Conservation (phyloP, 371 early-diverging fungal genomes). For the Mortierella sp. region DNA sequence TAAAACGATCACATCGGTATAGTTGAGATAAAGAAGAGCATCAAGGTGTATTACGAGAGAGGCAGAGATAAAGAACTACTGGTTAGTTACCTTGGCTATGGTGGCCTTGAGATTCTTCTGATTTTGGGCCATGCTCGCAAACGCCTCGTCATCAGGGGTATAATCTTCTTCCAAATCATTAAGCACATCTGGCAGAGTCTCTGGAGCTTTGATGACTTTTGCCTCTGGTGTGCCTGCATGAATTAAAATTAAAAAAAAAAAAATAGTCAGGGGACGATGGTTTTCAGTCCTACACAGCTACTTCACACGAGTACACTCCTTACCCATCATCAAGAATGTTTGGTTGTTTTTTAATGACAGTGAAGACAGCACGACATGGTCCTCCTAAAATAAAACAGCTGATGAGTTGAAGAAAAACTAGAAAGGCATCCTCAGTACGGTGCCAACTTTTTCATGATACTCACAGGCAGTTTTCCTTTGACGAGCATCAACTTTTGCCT, state of each 20-base stretch:
- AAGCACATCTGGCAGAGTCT: constrained; percentile 61
- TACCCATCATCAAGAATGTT: constrained; percentile 68
- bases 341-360: constrained; percentile 60
- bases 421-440: background rate
- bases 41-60: background rate
- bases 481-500: constrained; percentile 72
- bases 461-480: constrained; percentile 67
- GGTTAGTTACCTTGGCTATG: constrained; percentile 29
- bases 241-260: background rate
- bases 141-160: constrained; percentile 56
- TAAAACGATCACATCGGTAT: background rate
- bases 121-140: constrained; percentile 53
- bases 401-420: background rate
- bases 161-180: constrained; percentile 64
- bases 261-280: background rate
- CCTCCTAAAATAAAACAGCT: constrained; percentile 37
- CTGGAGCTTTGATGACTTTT: constrained; percentile 60
- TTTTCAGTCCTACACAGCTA: background rate
- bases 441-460: constrained; percentile 3
- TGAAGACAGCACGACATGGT: constrained; percentile 57
- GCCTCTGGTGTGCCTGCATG: constrained; percentile 57
- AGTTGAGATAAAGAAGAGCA: background rate
- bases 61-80: background rate
- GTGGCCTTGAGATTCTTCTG: constrained; percentile 55
- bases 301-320: constrained; percentile 9